phyloP scores from a whole-genome alignment of 257 asterid genomes.

The Penstemon barbatus region DNA sequence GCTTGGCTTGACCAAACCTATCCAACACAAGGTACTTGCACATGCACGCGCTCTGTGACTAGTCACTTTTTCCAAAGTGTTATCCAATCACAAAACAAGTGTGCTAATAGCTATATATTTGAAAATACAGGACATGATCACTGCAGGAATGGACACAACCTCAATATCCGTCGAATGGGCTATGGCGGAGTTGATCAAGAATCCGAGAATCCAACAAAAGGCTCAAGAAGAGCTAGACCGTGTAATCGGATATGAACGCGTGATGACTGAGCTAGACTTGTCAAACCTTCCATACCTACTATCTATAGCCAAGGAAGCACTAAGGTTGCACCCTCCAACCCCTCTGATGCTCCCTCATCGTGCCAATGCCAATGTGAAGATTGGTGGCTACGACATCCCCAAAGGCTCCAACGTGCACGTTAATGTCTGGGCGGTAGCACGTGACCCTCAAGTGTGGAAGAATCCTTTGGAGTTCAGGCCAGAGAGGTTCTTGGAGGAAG shows the following conservation, averaged over 20 bases:
- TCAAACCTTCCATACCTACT: constrained; percentile 64
- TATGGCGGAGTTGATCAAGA: constrained; percentile 80
- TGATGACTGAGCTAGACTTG: constrained; percentile 62
- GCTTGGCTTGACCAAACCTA: too few species aligned
- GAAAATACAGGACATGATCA: constrained; percentile 64
- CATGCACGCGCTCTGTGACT: too few species aligned
- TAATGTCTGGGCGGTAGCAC: constrained; percentile 78
- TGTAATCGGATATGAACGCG: constrained; percentile 51
- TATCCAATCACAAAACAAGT: neutral
- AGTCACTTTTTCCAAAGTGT: too few species aligned
- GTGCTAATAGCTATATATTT: too few species aligned
- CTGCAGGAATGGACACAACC: constrained; percentile 77
- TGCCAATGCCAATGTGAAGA: constrained; percentile 52
- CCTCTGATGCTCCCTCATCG: constrained; percentile 80
- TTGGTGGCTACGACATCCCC: constrained; percentile 73
- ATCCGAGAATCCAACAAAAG: constrained; percentile 63
- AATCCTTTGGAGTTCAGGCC: constrained; percentile 60
- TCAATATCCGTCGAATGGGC: constrained; percentile 86
- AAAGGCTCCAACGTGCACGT: constrained; percentile 67
- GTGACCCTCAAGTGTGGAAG: constrained; percentile 63
- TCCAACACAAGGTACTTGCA: too few species aligned
- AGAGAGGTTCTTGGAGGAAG: constrained; percentile 67
- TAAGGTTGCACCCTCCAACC: constrained; percentile 73
- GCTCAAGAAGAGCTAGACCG: constrained; percentile 73
- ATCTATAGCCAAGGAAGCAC: constrained; percentile 60